Evolutionary conservation across 306 rosid species (phyloP), one percentile per base, ranked within the genome.

Genomic region (Pyrus communis): DNA sequence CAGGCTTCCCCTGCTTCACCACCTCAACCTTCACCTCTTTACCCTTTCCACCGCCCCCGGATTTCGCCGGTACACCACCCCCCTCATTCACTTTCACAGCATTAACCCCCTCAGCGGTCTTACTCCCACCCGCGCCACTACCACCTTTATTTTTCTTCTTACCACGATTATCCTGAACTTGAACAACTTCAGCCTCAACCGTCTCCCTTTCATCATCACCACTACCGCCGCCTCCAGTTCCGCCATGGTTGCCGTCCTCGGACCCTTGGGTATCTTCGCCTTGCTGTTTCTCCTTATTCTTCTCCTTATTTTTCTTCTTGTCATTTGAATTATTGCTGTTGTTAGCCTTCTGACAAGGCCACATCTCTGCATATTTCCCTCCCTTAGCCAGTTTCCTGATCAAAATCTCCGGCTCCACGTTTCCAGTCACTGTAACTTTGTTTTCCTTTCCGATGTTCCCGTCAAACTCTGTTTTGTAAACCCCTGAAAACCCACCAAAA

Each of bases 291-390:
- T 87, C 89, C 57, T 74, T 78, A 59, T 74, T 83, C 54, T 84
- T 84, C 4, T 84, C 21, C 15, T 72, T 83, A 22, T 30, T 38
- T 63, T 45, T 57, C 65, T 83, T 88, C 35, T 88, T 89, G 73
- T 84, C 80, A 40, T 79, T 89, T 30, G 51, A 74, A 9, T 30
- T n/a, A n/a, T 22, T 60, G 65, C 31, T 30, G 23, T 4, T 30
- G 23, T 64, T 81, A 15, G 82, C 31, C 9, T 78, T 84, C 6
- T 2, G 42, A 33, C 87, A 86, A 3, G 96, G 96, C 98, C 97
- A 90, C 21, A 89, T 59, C 73, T 94, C 96, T 8, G 92, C 97
- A 42, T 80, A 94, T 58, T 83, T 91, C 6, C 91, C 92, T 7
- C 88, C 64, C 73, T 85, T 87, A 8, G 55, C 43, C 28, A 94